phyloP scores from a whole-genome alignment of 805 yeast species.

The Starmerella potacharoeniae region DNA sequence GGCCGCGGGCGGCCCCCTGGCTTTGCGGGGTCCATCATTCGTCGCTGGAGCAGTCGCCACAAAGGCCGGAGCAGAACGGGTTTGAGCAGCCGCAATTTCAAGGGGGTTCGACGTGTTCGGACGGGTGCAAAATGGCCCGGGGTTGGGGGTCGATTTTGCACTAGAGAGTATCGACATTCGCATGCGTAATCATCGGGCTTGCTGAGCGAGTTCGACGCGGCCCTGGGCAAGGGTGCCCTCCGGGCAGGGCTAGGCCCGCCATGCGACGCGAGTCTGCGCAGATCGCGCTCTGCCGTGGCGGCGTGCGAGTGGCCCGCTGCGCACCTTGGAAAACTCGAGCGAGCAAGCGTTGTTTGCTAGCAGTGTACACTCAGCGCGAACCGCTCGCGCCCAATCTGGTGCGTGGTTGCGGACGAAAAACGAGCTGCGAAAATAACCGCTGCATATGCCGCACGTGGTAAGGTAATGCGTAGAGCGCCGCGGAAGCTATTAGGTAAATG shows the following conservation, averaged over 20 bases:
- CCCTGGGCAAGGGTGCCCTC: not conserved
- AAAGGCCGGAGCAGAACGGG: conserved; percentile 7
- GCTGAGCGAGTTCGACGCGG: not conserved
- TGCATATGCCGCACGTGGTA: too few species aligned
- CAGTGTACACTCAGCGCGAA: too few species aligned
- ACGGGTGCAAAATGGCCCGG: not conserved
- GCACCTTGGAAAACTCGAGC: too few species aligned
- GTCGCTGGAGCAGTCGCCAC: conserved; percentile 12
- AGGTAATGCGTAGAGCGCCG: not conserved
- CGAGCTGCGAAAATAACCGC: too few species aligned
- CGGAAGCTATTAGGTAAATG: not conserved
- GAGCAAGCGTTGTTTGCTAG: too few species aligned
- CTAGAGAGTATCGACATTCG: not conserved
- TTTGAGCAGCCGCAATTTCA: conserved; percentile 8
- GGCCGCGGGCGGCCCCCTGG: conserved; percentile 5
- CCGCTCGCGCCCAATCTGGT: too few species aligned
- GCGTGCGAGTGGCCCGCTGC: too few species aligned
- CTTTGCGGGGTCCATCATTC: conserved; percentile 12
- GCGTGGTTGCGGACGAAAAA: too few species aligned
- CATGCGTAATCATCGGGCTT: conserved; percentile 2
- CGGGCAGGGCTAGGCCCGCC: not conserved
- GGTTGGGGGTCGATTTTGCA: not conserved
- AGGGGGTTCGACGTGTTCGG: not conserved
- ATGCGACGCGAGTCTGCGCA: too few species aligned
- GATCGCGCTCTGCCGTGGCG: too few species aligned